phyloP scores from a whole-genome alignment of 768 basidiomycete genomes.

The Tremella fuciformis region DNA sequence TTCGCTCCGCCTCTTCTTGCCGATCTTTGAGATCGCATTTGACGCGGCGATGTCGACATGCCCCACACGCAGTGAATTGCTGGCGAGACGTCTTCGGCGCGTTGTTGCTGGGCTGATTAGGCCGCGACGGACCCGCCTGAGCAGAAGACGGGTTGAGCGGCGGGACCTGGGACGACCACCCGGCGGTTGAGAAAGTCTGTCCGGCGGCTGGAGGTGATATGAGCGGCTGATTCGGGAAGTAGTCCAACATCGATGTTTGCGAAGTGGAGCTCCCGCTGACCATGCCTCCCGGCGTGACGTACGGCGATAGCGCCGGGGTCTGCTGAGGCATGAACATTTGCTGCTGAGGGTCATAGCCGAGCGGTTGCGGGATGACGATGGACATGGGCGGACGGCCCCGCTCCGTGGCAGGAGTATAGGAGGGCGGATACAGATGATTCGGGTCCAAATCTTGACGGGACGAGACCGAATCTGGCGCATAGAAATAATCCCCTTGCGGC shows the following conservation, averaged over 20 bases:
- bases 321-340: neutral
- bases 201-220: neutral
- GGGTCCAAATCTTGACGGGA: neutral
- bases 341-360: constrained; percentile 1
- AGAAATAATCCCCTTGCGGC: neutral
- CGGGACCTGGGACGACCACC: neutral
- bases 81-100: constrained; percentile 65
- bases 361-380: neutral
- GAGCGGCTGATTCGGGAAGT: neutral
- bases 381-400: neutral
- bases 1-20: constrained; percentile 57
- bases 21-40: constrained; percentile 90
- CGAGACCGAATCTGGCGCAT: neutral
- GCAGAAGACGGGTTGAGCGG: neutral
- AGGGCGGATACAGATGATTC: neutral
- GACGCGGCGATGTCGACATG: constrained; percentile 88
- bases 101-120: neutral
- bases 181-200: constrained; percentile 4
- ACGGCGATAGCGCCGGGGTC: neutral
- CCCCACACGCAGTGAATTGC: constrained; percentile 90
- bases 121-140: neutral
- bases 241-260: constrained; percentile 2
- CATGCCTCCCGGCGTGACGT: constrained; percentile 2
- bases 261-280: neutral
- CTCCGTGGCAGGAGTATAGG: neutral